Percentiles rank a stretch among this genome's conserved stretches.
phyloP scores from a whole-genome alignment of 2,329 filamentous ascomycete species.

The Penicillium sp. region DNA sequence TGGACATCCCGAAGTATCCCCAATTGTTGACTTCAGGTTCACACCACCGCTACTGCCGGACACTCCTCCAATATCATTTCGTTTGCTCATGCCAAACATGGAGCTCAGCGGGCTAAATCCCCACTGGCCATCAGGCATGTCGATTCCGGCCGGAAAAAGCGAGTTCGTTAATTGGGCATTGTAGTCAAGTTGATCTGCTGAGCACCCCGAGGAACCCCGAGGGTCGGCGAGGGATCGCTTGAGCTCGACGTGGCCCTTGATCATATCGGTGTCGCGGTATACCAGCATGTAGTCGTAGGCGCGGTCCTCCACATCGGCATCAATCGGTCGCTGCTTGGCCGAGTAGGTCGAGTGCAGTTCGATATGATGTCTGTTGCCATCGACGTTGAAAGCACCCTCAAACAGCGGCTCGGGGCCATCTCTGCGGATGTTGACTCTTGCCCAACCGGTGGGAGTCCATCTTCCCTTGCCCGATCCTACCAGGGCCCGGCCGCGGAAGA shows the following conservation, averaged over 20 bases:
- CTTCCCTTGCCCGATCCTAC: slow-evolving; percentile 64
- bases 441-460: slow-evolving; percentile 86
- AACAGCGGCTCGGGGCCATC: slow-evolving; percentile 84
- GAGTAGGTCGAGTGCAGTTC: slow-evolving; percentile 76
- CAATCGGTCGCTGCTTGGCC: slow-evolving; percentile 70
- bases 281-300: slow-evolving; percentile 82
- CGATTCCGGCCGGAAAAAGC: slow-evolving; percentile 59
- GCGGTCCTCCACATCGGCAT: slow-evolving; percentile 65
- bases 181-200: slow-evolving; percentile 76
- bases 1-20: slow-evolving; percentile 81
- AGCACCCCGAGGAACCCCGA: slow-evolving; percentile 65
- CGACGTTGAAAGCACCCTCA: slow-evolving; percentile 82
- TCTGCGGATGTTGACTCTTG: slow-evolving; percentile 74
- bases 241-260: slow-evolving; percentile 61
- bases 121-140: slow-evolving; percentile 59
- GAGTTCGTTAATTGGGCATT: slow-evolving; percentile 76
- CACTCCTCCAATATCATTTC: slow-evolving; percentile 69
- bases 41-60: slow-evolving; percentile 78
- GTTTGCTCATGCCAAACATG: slow-evolving; percentile 68
- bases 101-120: slow-evolving; percentile 65
- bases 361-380: slow-evolving; percentile 84
- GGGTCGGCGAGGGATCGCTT: slow-evolving; percentile 60
- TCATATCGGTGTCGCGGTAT: slow-evolving; percentile 88
- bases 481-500: slow-evolving; percentile 82
- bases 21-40: slow-evolving; percentile 78